These are phyloP conservation scores for Alternaria panax DNA, from an alignment of 2,329 filamentous ascomycete genomes.

Conservation along the genomic window DNA sequence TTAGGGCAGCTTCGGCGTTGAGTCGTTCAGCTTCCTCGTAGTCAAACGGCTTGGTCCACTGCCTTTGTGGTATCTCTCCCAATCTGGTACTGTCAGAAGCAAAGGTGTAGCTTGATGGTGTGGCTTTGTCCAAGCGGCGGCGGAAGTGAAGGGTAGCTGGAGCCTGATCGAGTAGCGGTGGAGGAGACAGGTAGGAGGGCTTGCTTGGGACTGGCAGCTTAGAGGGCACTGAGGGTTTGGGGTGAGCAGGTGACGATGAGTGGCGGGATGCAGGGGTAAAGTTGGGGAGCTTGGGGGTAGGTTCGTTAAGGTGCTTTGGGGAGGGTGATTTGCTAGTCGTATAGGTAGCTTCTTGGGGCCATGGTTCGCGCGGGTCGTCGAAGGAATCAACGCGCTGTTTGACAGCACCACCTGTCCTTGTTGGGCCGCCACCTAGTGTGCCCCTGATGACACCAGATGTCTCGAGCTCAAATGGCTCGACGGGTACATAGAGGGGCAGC, in stretches of 20 bases:
- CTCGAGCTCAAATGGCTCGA: constrained; percentile 33
- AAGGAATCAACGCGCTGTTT: constrained; percentile 31
- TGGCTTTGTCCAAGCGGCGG: constrained; percentile 46
- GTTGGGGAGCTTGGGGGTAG: constrained; percentile 24
- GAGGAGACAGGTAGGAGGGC: constrained; percentile 13
- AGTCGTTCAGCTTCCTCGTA: constrained; percentile 52
- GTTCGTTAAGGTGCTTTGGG: constrained; percentile 22
- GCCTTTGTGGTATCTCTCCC: constrained; percentile 57
- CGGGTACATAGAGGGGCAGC: constrained; percentile 26
- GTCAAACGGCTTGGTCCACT: constrained; percentile 55
- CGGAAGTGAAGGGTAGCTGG: constrained; percentile 18
- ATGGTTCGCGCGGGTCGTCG: constrained; percentile 32
- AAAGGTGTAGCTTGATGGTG: constrained; percentile 53
- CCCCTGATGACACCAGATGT: constrained; percentile 17
- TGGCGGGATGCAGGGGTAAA: constrained; percentile 23
- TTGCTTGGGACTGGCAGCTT: constrained; percentile 10
- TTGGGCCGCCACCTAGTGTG: constrained; percentile 14
- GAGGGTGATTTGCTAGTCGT: constrained; percentile 12
- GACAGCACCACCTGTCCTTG: constrained; percentile 14
- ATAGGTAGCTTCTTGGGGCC: constrained; percentile 28
- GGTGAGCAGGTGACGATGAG: constrained; percentile 7
- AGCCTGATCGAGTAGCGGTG: constrained; percentile 11
- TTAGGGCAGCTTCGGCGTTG: constrained; percentile 49
- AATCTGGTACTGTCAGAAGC: constrained; percentile 57
- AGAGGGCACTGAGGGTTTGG: constrained; percentile 9